Conservation (phyloP, 495 filamentous ascomycete genomes). For the Annulohypoxylon stygium region DNA sequence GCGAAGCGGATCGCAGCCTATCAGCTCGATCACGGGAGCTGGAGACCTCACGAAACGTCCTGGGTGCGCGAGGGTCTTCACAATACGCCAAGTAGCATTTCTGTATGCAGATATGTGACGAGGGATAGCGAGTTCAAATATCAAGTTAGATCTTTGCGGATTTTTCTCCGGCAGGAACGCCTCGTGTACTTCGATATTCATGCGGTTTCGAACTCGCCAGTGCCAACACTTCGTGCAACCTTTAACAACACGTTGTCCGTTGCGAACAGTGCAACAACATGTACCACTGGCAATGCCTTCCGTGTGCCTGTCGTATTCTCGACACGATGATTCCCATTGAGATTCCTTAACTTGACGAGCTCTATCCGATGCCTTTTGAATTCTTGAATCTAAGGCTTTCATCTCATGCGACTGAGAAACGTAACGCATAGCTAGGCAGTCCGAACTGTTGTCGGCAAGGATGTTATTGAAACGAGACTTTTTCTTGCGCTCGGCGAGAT, state of each 20-base stretch:
- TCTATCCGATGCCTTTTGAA: conserved; percentile 51
- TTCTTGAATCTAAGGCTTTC: conserved; percentile 46
- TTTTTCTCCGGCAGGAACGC: conserved; percentile 58
- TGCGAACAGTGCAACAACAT: conserved; percentile 39
- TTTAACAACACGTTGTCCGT: conserved; percentile 52
- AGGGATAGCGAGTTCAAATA: conserved; percentile 63
- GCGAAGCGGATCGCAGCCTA: conserved; percentile 37
- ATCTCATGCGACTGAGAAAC: conserved; percentile 54
- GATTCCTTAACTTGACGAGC: conserved; percentile 52
- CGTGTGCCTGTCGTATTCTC: conserved; percentile 56
- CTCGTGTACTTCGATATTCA: conserved; percentile 61
- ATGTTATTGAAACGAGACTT: conserved; percentile 52
- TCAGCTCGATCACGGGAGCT: conserved; percentile 39
- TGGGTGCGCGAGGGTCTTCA: conserved; percentile 42
- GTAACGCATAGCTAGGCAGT: conserved; percentile 63
- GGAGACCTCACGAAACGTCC: background rate
- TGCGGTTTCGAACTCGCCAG: conserved; percentile 33
- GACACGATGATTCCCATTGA: conserved; percentile 55
- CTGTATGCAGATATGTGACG: conserved; percentile 57
- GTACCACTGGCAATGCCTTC: conserved; percentile 50
- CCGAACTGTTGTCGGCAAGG: conserved; percentile 54
- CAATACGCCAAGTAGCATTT: conserved; percentile 60
- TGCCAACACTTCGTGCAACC: conserved; percentile 45
- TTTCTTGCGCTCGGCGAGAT: conserved; percentile 56
- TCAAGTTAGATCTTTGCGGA: conserved; percentile 44